Evolutionary conservation across 768 basidiomycete genomes (phyloP).

Genomic region (Leccinum obscurum): DNA sequence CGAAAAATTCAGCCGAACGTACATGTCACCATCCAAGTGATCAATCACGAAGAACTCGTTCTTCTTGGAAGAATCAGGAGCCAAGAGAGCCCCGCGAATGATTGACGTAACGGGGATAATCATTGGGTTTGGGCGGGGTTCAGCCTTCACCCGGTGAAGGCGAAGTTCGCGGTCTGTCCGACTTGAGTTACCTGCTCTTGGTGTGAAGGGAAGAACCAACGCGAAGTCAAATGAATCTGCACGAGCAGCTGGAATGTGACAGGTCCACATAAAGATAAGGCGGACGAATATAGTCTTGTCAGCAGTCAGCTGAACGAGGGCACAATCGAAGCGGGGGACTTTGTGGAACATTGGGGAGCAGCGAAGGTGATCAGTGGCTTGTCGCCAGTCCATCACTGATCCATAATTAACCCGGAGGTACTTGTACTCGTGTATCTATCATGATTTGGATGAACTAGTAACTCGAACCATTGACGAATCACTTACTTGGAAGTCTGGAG

Average conservation of each 20-base stretch:
- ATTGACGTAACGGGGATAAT: background rate
- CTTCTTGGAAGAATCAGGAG: background rate
- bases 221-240: background rate
- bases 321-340: constrained; percentile 27
- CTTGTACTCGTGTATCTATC: constrained; percentile 11
- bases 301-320: constrained; percentile 19
- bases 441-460: background rate
- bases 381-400: constrained; percentile 30
- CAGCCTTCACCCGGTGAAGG: background rate
- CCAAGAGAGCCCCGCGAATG: background rate
- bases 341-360: constrained; percentile 34
- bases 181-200: background rate
- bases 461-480: background rate
- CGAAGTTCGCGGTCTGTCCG: background rate
- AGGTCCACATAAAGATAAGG: constrained; percentile 26
- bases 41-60: background rate
- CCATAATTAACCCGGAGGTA: constrained; percentile 31
- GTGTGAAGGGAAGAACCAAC: background rate
- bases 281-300: constrained; percentile 10
- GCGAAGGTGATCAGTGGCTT: constrained; percentile 28
- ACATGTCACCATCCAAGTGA: background rate
- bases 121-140: background rate
- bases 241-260: constrained; percentile 2
- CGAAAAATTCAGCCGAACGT: background rate
- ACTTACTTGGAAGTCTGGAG: background rate